Percentiles rank a stretch among this genome's conserved stretches.
Conservation (phyloP, 2,329 filamentous ascomycete species). For the Colletotrichum orbiculare region DNA sequence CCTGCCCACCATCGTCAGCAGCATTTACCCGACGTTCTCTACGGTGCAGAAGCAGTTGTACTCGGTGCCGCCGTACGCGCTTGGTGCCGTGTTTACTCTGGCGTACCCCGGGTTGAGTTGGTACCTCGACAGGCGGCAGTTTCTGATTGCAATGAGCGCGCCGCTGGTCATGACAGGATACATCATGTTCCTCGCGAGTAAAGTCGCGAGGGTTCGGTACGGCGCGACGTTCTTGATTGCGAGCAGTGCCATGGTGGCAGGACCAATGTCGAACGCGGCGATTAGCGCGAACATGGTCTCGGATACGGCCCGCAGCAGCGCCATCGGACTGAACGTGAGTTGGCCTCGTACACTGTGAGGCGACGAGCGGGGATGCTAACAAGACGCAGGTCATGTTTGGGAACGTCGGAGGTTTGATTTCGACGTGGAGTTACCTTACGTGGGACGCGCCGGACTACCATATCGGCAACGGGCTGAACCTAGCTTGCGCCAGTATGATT, state of each 20-base stretch:
- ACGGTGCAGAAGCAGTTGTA: slow-evolving; percentile 74
- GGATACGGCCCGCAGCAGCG: slow-evolving; percentile 74
- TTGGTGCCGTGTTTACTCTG: slow-evolving; percentile 75
- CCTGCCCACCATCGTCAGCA: slow-evolving; percentile 73
- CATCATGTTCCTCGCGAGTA: slow-evolving; percentile 74
- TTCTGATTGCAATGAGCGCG: slow-evolving; percentile 69
- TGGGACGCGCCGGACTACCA: slow-evolving; percentile 73
- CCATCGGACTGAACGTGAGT: slow-evolving; percentile 67
- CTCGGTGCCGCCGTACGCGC: slow-evolving; percentile 77
- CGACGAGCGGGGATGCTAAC: slow-evolving; percentile 7
- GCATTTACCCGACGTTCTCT: slow-evolving; percentile 70
- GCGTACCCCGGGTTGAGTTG: slow-evolving; percentile 71
- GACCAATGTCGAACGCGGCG: slow-evolving; percentile 74
- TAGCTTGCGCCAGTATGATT: slow-evolving; percentile 66
- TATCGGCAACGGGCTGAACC: slow-evolving; percentile 77
- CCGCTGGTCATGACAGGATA: slow-evolving; percentile 77
- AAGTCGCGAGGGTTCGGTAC: slow-evolving; percentile 66
- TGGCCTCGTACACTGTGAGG: not conserved
- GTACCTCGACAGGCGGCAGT: slow-evolving; percentile 67
- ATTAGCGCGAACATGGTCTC: slow-evolving; percentile 77
- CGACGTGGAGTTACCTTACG: slow-evolving; percentile 73
- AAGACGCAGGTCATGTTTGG: slow-evolving; percentile 69
- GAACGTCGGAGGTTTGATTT: slow-evolving; percentile 76
- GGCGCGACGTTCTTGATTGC: slow-evolving; percentile 78
- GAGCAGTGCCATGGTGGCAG: slow-evolving; percentile 70